phyloP scores from a whole-genome alignment of 2,329 filamentous ascomycete species.

The Teratosphaeria destructans region DNA sequence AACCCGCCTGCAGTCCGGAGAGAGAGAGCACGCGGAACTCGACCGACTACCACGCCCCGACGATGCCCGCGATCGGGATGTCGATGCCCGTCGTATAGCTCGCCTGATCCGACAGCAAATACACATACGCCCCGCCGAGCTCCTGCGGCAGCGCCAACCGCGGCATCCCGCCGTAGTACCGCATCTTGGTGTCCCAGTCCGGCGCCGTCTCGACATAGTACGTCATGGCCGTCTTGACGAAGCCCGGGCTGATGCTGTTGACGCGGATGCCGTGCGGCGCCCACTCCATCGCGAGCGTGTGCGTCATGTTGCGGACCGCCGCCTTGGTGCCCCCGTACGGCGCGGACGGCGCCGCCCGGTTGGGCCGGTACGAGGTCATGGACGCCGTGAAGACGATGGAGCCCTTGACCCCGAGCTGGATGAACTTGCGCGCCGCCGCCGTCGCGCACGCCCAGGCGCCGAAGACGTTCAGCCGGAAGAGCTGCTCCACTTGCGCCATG shows the following conservation, averaged over 20 bases:
- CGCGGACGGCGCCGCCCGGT: conserved; percentile 20
- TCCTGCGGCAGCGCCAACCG: conserved; percentile 42
- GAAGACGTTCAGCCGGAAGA: conserved; percentile 19
- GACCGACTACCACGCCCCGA: conserved; percentile 30
- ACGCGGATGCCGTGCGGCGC: conserved; percentile 25
- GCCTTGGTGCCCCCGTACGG: conserved; percentile 36
- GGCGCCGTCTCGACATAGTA: conserved; percentile 40
- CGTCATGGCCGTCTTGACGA: conserved; percentile 33
- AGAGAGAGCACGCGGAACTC: too few relatives aligned
- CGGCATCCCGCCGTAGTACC: conserved; percentile 46
- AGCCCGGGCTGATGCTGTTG: conserved; percentile 24
- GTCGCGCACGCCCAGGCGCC: conserved; percentile 6
- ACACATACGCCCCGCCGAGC: conserved; percentile 41
- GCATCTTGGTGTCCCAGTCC: conserved; percentile 43
- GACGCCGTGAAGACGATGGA: conserved; percentile 7
- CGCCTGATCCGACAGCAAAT: conserved; percentile 36
- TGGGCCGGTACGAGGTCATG: conserved; percentile 9
- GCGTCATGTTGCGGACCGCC: conserved; percentile 33
- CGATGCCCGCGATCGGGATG: conserved; percentile 39
- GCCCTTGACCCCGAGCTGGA: conserved; percentile 5
- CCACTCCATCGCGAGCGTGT: conserved; percentile 27
- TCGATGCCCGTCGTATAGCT: conserved; percentile 42
- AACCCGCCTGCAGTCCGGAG: too few relatives aligned
- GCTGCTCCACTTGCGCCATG: conserved; percentile 19
- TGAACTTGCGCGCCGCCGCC: conserved; percentile 6